Base-by-base conservation (phyloP, 176 grass and related monocot species). In the Juncus inflexus region DNA sequence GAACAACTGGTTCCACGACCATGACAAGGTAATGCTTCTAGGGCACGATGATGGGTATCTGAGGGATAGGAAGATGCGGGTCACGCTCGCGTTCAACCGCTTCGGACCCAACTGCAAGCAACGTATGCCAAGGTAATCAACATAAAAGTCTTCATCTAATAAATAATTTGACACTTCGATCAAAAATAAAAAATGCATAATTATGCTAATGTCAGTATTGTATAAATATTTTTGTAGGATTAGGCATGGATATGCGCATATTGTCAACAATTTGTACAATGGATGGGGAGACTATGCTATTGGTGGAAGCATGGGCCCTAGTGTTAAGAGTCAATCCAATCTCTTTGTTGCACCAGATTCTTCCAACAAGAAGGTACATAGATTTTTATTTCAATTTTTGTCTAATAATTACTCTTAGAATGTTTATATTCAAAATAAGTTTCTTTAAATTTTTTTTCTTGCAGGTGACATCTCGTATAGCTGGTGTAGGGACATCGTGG, bases 1-100 rank as follows among this genome's bases (percentile, higher is more conserved):
- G 1, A 28, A 28, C 19, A 28, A 28, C 74, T 88, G 91, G 91
- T 96, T 96, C 76, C 64, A 60, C 6, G n/a, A 88, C 62, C 91
- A 96, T 13, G 87, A 90, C 84, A 96, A 90, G 79, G 87, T 91
- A 0, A 96, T 96, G 87, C 79, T 90, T 9, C 81, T 96, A 5
- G 91, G 87, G 5, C 91, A 96, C 66, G 81, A 83, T 49, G 87
- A 96, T 52, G 73, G 57, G 50, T 58, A 80, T 59, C n/a, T 61
- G 49, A 43, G 47, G 3, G 87, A 90, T 62, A 45, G 50, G 63
- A 64, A 55, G 37, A 96, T 90, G 91, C 77, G 73, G 11, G 87
- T 90, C 67, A 96, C 91, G 36, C 79, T 96, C 52, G 84, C 79
- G 8, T 88, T 83, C 79, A 96, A 96, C 66, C 79, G 77, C 4